A percentile compares a stretch with the other conserved stretches of the same genome.
phyloP scores from a whole-genome alignment of 495 filamentous ascomycete genomes.

The Bryoglossum gracile region DNA sequence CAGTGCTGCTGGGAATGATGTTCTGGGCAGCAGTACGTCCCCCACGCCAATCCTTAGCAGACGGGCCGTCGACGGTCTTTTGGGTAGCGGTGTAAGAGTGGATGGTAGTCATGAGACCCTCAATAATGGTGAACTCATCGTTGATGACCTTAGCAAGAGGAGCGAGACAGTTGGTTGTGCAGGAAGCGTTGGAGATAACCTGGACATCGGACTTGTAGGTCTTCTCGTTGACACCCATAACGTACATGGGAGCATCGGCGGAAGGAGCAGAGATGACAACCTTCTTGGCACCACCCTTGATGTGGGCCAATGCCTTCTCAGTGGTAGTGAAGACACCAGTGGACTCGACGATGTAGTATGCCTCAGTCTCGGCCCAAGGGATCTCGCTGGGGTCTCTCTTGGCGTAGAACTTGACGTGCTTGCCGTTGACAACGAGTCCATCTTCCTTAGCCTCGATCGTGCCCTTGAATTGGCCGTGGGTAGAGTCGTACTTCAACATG shows the following conservation, averaged over 20 bases:
- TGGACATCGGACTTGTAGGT: constrained; percentile 80
- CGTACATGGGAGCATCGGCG: constrained; percentile 99
- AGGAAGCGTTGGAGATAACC: constrained; percentile 98
- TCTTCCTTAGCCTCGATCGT: constrained; percentile 64
- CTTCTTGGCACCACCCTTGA: constrained; percentile 99
- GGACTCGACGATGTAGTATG: constrained; percentile 95
- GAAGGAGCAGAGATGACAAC: constrained; percentile 99
- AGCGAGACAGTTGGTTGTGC: constrained; percentile 99
- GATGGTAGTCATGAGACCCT: constrained; percentile 99
- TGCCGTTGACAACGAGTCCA: constrained; percentile 87
- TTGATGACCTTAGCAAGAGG: constrained; percentile 98
- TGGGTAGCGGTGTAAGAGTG: constrained; percentile 99
- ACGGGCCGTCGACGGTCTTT: constrained; percentile 98
- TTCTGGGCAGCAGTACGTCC: constrained; percentile 97
- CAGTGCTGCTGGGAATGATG: constrained; percentile 99
- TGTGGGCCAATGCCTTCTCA: constrained; percentile 89
- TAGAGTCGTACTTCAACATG: constrained; percentile 99
- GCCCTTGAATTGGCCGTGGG: constrained; percentile 96
- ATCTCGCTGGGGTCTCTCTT: constrained; percentile 88
- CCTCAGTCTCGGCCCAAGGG: constrained; percentile 84
- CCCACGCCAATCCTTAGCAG: constrained; percentile 98
- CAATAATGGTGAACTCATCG: constrained; percentile 94
- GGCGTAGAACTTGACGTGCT: constrained; percentile 91
- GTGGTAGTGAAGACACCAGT: constrained; percentile 99
- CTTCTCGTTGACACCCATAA: constrained; percentile 98